phyloP scores from a whole-genome alignment of 495 filamentous ascomycete species.

The Talaromyces borbonicus region DNA sequence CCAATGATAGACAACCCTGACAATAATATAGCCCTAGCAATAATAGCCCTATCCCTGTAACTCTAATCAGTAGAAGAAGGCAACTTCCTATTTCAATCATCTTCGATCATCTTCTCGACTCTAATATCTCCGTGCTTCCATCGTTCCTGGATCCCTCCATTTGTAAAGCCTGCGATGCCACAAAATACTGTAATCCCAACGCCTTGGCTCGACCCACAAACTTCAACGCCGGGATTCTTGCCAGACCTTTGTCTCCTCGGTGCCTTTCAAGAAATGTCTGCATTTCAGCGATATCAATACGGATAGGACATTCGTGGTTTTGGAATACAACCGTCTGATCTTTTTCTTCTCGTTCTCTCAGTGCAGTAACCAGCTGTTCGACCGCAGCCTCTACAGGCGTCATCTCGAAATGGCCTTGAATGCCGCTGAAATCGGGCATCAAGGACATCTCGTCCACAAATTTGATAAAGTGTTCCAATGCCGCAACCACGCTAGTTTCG shows the following conservation, averaged over 20 bases:
- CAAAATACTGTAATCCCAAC: not conserved
- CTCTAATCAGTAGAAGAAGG: too few relatives aligned
- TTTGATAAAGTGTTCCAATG: conserved; percentile 3
- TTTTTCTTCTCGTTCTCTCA: too few relatives aligned
- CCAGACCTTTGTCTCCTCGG: not conserved
- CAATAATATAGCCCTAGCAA: too few relatives aligned
- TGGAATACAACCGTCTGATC: not conserved
- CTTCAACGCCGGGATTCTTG: not conserved
- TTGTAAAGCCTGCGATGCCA: not conserved
- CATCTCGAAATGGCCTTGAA: conserved; percentile 10
- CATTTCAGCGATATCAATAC: not conserved
- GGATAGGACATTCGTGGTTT: not conserved
- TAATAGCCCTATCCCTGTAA: too few relatives aligned
- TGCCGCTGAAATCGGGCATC: conserved; percentile 9
- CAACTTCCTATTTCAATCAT: too few relatives aligned
- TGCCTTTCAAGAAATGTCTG: not conserved
- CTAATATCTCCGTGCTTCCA: not conserved
- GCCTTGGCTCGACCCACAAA: not conserved
- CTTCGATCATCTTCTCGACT: too few relatives aligned
- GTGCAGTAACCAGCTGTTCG: not conserved
- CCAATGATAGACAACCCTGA: too few relatives aligned
- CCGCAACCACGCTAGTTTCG: not conserved
- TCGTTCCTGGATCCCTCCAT: not conserved
- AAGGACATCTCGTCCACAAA: conserved; percentile 4
- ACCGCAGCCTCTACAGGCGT: conserved; percentile 4